A percentile compares a stretch with the other conserved stretches of the same genome.
These are phyloP conservation scores for Penicillium sp. DNA, from an alignment of 2,329 filamentous ascomycete genomes.

Conservation along the genomic window DNA sequence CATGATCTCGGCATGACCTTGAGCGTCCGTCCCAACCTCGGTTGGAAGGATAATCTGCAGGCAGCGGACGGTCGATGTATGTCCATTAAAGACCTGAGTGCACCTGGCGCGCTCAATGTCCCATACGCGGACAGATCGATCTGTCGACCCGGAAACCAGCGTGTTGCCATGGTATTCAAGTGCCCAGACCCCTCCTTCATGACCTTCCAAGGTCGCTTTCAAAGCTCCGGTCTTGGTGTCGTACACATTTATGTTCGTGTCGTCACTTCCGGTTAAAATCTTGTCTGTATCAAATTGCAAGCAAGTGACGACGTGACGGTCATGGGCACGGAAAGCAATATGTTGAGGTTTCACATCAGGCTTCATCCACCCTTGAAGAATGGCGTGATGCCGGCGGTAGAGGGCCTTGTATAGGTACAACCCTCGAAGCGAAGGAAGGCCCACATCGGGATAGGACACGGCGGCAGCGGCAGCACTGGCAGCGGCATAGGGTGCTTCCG, in stretches of 20 bases:
- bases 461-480: slow-evolving; percentile 78
- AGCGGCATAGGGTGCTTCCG: slow-evolving; percentile 75
- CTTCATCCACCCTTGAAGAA: slow-evolving; percentile 86
- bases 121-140: slow-evolving; percentile 98
- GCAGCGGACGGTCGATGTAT: slow-evolving; percentile 94
- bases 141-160: slow-evolving; percentile 90
- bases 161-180: slow-evolving; percentile 94
- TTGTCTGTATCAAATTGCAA: slow-evolving; percentile 97
- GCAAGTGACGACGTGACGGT: slow-evolving; percentile 93
- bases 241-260: slow-evolving; percentile 96
- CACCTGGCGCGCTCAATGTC: slow-evolving; percentile 90
- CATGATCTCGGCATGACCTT: slow-evolving; percentile 77
- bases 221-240: slow-evolving; percentile 90
- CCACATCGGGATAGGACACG: slow-evolving; percentile 74
- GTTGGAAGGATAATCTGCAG: slow-evolving; percentile 88
- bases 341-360: slow-evolving; percentile 76
- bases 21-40: slow-evolving; percentile 62
- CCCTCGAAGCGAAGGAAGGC: slow-evolving; percentile 69
- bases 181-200: slow-evolving; percentile 97
- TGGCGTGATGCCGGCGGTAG: slow-evolving; percentile 86
- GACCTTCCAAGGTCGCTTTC: slow-evolving; percentile 76
- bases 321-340: slow-evolving; percentile 92
- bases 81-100: slow-evolving; percentile 93
- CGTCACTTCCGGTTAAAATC: slow-evolving; percentile 94
- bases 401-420: slow-evolving; percentile 95